Evolutionary conservation across 352 stramenopile genomes (phyloP), one percentile per base, ranked within the genome.

Genomic region (Pythium pyrilobum): DNA sequence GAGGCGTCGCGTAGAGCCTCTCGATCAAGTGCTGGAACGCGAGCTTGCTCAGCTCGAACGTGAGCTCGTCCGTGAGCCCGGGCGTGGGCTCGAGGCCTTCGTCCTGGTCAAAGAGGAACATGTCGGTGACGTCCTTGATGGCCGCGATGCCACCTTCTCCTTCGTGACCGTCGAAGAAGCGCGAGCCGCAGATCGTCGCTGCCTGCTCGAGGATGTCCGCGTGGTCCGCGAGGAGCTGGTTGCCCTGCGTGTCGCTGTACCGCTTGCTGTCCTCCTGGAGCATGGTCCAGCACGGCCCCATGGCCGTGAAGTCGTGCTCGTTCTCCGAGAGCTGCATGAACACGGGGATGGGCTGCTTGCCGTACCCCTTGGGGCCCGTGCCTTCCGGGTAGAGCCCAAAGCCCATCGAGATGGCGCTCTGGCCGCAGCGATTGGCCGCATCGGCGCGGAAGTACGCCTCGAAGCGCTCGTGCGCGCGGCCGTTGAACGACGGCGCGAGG

Each of bases 311-410:
- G 49, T 90, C 80, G 52, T 85, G 77, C 36, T 90, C 80, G 43
- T 81, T 90, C 74, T 90, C 71, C n/a, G 59, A 71, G 0, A 90
- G 54, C 51, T 90, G 80, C 80, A 90, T 90, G 66, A 74, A 90
- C 29, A 90, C 67, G 0, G 80, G 75, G 41, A 90, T 86, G 1
- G 77, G 77, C 56, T 90, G 80, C 40, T 72, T 73, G 6, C 51
- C 37, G 48, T 82, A 88, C 0, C 75, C 80, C 2, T 74, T 69
- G 0, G 75, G 77, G 0, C 80, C 75, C 0, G 76, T 88, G 23
- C 77, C 77, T 13, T 87, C 72, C 0, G 80, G 80, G 45, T 90
- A 90, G 9, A 90, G 54, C 12, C 80, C 80, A 42, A 85, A 85
- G 9, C 77, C 75, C 46, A 90, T 61, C 6, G 80, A 64, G n/a